Evolutionary conservation across 768 basidiomycete genomes (phyloP).

Genomic region (Cubamyces sp.): DNA sequence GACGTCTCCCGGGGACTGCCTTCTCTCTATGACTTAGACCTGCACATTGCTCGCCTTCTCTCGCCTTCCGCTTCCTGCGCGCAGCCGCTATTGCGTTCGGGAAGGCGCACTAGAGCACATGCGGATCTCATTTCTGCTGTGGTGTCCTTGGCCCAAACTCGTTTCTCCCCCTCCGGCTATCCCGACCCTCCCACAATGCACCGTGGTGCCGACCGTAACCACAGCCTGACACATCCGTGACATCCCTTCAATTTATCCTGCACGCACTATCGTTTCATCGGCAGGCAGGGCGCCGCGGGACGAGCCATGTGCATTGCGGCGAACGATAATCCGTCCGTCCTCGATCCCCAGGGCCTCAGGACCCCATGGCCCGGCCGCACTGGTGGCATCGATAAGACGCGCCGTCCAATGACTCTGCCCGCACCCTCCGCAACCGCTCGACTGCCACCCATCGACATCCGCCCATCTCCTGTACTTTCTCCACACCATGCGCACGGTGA

Average conservation of each 20-base stretch:
- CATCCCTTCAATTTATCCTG: neutral
- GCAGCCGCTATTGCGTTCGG: neutral
- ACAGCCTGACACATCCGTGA: conserved; percentile 1
- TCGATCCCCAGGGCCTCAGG: neutral
- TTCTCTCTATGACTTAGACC: conserved; percentile 20
- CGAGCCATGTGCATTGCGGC: neutral
- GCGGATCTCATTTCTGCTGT: conserved; percentile 12
- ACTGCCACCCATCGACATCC: conserved; percentile 8
- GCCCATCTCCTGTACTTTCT: conserved; percentile 8
- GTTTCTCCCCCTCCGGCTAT: neutral
- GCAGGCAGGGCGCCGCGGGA: conserved; percentile 3
- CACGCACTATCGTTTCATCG: conserved; percentile 5
- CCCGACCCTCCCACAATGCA: neutral
- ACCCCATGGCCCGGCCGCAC: neutral
- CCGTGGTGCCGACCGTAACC: conserved; percentile 8
- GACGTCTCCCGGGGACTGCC: conserved; percentile 5
- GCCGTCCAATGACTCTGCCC: conserved; percentile 5
- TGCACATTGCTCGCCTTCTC: conserved; percentile 6
- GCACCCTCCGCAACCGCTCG: neutral
- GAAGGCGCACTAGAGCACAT: neutral
- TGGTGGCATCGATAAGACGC: conserved; percentile 23
- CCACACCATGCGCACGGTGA: conserved; percentile 1
- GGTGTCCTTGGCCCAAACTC: conserved; percentile 4
- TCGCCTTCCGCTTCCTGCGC: neutral
- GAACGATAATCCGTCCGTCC: neutral